A percentile compares a stretch with the other conserved stretches of the same genome.
phyloP scores from a whole-genome alignment of 1,139 yeast genomes.

The Candida mesenterica region DNA sequence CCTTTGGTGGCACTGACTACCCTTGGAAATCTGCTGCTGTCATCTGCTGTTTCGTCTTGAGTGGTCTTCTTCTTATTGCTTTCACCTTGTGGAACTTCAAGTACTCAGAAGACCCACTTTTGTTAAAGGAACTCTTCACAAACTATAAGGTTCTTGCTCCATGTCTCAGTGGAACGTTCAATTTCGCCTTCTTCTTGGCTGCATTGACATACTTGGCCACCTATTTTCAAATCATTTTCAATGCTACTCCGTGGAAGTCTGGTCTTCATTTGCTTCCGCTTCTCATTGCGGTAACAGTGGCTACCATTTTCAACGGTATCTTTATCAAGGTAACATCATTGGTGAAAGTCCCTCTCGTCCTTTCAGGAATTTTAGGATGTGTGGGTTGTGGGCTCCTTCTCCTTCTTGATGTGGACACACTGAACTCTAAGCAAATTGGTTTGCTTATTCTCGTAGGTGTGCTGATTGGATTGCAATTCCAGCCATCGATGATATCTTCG shows the following conservation, averaged over 20 bases:
- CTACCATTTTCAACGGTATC: conserved; percentile 18
- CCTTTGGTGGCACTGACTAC: conserved; percentile 49
- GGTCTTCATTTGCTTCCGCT: conserved; percentile 23
- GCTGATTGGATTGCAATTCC: conserved; percentile 21
- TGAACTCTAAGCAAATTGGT: conserved; percentile 16
- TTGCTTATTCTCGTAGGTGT: conserved; percentile 20
- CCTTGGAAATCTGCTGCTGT: conserved; percentile 58
- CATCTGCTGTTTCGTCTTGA: conserved; percentile 52
- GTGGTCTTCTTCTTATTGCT: conserved; percentile 40
- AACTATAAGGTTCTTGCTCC: conserved; percentile 38
- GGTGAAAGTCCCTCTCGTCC: conserved; percentile 17
- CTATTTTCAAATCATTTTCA: conserved; percentile 23
- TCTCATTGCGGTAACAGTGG: conserved; percentile 17
- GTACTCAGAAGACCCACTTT: conserved; percentile 44
- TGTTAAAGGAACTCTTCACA: conserved; percentile 41
- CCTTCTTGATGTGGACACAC: conserved; percentile 15
- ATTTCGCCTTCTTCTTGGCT: conserved; percentile 18
- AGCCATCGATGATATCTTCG: conserved; percentile 19
- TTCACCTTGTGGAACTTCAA: conserved; percentile 51
- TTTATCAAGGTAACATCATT: conserved; percentile 16
- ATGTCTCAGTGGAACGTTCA: conserved; percentile 22
- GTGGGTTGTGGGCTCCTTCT: conserved; percentile 18
- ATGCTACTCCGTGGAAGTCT: conserved; percentile 19
- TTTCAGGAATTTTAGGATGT: conserved; percentile 18
- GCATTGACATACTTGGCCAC: conserved; percentile 19